A percentile compares a stretch with the other conserved stretches of the same genome.
Conservation (phyloP, 352 stramenopile species). For the Elongisporangium anandrum region DNA sequence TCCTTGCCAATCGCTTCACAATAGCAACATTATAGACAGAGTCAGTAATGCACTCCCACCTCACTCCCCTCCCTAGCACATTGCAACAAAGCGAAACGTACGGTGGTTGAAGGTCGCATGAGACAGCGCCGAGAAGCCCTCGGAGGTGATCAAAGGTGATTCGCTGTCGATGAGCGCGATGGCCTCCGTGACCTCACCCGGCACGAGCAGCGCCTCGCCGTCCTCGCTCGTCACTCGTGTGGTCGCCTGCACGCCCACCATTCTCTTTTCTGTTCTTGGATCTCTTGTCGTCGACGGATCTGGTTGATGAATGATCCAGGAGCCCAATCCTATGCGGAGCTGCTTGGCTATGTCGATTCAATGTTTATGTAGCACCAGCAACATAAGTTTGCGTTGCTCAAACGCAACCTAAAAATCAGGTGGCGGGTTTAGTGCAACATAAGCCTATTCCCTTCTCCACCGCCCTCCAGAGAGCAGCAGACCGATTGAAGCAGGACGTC, state of each 20-base stretch:
- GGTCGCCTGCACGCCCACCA: conserved; percentile 40
- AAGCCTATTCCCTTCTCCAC: not conserved
- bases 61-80: too few species aligned
- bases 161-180: conserved; percentile 53
- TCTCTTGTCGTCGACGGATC: not conserved
- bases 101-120: conserved; percentile 80
- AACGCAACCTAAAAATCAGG: not conserved
- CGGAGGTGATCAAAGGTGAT: conserved; percentile 41
- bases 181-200: conserved; percentile 49
- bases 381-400: not conserved
- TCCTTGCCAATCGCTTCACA: conserved; percentile 59
- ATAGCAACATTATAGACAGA: not conserved
- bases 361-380: not conserved
- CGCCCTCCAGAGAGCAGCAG: not conserved
- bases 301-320: not conserved
- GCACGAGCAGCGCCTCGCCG: conserved; percentile 29
- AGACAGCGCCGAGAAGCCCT: conserved; percentile 68
- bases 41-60: not conserved
- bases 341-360: not conserved
- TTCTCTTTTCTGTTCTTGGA: not conserved
- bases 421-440: not conserved
- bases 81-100: conserved; percentile 13
- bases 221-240: conserved; percentile 46
- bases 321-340: not conserved
- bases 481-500: conserved; percentile 1